A percentile compares a stretch with the other conserved stretches of the same genome.
These are phyloP conservation scores for Platanthera zijinensis DNA, from an alignment of 106 monocot species.

Conservation along the genomic window DNA sequence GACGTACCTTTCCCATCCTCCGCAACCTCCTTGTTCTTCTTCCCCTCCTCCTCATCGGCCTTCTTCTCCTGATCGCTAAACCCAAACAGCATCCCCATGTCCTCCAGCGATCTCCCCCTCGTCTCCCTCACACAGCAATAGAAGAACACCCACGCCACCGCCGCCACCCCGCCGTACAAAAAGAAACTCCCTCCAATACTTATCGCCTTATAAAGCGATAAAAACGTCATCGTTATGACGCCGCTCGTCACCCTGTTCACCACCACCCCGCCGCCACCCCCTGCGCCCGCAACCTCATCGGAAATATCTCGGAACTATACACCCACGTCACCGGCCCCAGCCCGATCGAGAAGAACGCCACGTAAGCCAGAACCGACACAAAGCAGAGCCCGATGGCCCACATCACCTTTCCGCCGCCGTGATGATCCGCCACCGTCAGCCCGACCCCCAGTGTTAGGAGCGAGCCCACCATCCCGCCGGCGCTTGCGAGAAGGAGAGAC, in stretches of 20 bases:
- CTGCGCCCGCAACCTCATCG: constrained; percentile 33
- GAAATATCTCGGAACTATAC: constrained; percentile 43
- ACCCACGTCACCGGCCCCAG: constrained; percentile 35
- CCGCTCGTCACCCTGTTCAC: constrained; percentile 24
- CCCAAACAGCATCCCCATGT: constrained; percentile 30
- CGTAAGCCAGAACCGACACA: constrained; percentile 6
- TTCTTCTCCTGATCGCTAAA: constrained; percentile 7
- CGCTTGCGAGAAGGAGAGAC: constrained; percentile 43
- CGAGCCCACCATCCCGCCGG: constrained; percentile 47
- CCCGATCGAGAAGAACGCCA: constrained; percentile 35
- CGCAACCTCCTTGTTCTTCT: background rate
- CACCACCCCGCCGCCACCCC: constrained; percentile 18
- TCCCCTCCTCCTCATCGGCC: background rate
- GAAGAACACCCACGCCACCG: constrained; percentile 20
- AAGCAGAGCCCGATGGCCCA: constrained; percentile 26
- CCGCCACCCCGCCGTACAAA: constrained; percentile 21
- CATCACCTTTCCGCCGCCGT: background rate
- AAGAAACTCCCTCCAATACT: constrained; percentile 27
- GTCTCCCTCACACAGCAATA: constrained; percentile 31
- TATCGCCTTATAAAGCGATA: constrained; percentile 34
- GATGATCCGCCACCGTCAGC: constrained; percentile 19
- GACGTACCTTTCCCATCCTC: background rate
- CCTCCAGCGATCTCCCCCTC: constrained; percentile 24
- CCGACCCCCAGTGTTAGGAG: constrained; percentile 28
- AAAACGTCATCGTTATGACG: constrained; percentile 28